Evolutionary conservation across 352 stramenopile species (phyloP), one percentile per base, ranked within the genome.

Genomic region (Pythium periplocum): DNA sequence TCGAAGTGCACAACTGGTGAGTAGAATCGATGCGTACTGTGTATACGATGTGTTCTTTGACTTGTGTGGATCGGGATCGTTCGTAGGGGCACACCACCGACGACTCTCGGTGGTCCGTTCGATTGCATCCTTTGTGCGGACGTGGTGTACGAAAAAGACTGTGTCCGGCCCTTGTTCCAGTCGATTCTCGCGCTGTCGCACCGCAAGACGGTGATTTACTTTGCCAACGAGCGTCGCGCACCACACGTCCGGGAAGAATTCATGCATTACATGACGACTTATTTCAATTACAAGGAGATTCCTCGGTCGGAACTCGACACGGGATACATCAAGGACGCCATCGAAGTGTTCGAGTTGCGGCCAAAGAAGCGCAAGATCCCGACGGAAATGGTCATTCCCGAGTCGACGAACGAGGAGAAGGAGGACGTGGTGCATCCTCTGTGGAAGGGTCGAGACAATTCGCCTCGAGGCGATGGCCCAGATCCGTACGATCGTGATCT

Each of bases 71-170:
- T 47, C 34, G 49, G 11, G n/a, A 51, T 9, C 34, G 26, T 47
- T 45, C 53, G 41, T 52, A 88, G 78, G 83, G 83, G 79, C 53
- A 90, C 75, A 32, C 72, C 75, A 1, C 51, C 72, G 50, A 70
- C 61, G 17, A 71, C 75, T 34, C 55, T 93, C 4, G 66, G 70
- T 36, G 59, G 64, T n/a, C 82, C 82, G 30, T 89, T 87, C 55
- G 83, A 93, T 61, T 87, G 78, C 42, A 80, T 93, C 48, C 55
- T 93, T 53, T 90, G 79, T 61, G 83, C 83, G 0, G 83, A 93
- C 55, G 79, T 90, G 33, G 65, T 93, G 48, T 93, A 90, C 59
- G 83, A 93, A 55, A 90, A 87, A 44, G 71, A 74, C 11, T 84
- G 71, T 33, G 78, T 93, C 46, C 74, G 78, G 35, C 83, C 83